Evolutionary conservation across 306 rosid species (phyloP), one percentile per base, ranked within the genome.

Genomic region (Vigna nakashimae): DNA sequence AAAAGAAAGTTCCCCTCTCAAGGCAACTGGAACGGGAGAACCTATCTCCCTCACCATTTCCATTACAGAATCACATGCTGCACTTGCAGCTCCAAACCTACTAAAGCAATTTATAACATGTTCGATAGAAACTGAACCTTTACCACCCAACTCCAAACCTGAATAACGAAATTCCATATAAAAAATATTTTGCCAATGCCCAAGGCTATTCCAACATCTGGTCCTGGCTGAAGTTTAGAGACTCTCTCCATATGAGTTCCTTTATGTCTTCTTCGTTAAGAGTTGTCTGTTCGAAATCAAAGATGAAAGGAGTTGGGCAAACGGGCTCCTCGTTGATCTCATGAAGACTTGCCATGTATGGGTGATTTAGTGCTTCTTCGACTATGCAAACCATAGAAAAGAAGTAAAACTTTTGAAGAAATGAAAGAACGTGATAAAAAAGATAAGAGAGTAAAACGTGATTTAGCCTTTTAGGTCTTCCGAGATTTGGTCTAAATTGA

Each of bases 291-390:
- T 95, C 98, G 4, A 95, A 95, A 75, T 91, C 97, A 77, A 95
- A 92, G 85, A 80, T 40, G 12, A 95, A 95, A 12, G 98, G 93
- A 75, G 89, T 84, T 32, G 90, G 89, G 85, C 97, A 89, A 80
- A 75, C 83, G 13, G 98, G 98, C 88, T 95, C 98, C 86, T 95
- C 98, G 4, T 95, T 95, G 88, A 95, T 91, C 88, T 92, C 98
- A 56, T 95, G 98, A 70, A 95, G 97, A 83, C 97, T 87, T 50
- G 90, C 75, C 85, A 95, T 58, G 70, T 87, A 92, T 48, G 98
- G 98, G 81, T 95, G 98, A 79, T 88, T 91, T 83, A 95, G 80
- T 36, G 98, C 98, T 82, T 88, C 98, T 82, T 89, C 98, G 13
- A 95, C 98, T 95, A 75, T 63, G 49, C 64, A 84, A 63, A 4